Evolutionary conservation across 2,329 filamentous ascomycete genomes (phyloP), one percentile per base, ranked within the genome.

Genomic region (Canariomyces notabilis): DNA sequence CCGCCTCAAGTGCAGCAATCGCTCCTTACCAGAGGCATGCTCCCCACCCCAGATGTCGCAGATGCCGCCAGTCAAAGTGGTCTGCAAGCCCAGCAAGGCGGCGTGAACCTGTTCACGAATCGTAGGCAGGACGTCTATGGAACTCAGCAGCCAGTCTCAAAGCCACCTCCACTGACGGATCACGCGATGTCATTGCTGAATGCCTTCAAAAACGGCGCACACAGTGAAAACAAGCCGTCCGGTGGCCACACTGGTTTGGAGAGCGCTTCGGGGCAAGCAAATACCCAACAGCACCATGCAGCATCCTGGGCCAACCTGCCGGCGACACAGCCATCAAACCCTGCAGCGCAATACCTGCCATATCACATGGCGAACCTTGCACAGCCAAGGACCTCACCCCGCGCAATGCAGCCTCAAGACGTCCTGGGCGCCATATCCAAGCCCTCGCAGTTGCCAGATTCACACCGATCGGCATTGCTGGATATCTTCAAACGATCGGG

Each of bases 1-100:
- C 77, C 76, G 21, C 77, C 75, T 6, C 75, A 79, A 37, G 74
- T 78, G 1, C 77, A 80, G 48, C 72, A 73, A 50, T 70, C 71
- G 6, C 64, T 77, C 45, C 73, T 79, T 35, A 69, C 71, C n/a
- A 59, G 66, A 33, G 63, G 61, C n/a, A 60, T 67, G 36, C 55
- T 64, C 11, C 61, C 63, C 9, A 64, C 68, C 5, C 67, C 63
- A 20, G 66, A 59, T 49, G 61, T 55, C 37, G 59, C 55, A 37
- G 63, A 60, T 38, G 26, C 42, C 2, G 34, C 42, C 7, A 42
- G 47, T 19, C 55, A 50, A 12, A 37, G 37, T 21, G 29, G 34
- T n/a, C 23, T 33, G n/a, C 51, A 53, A 22, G 23, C 35, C 9
- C 47, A 44, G 11, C 42, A 47, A 2, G 41, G 38, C 7, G 34